Evolutionary conservation across 331 rosid species (phyloP), one percentile per base, ranked within the genome.

Genomic region (Stylosanthes scabra): DNA sequence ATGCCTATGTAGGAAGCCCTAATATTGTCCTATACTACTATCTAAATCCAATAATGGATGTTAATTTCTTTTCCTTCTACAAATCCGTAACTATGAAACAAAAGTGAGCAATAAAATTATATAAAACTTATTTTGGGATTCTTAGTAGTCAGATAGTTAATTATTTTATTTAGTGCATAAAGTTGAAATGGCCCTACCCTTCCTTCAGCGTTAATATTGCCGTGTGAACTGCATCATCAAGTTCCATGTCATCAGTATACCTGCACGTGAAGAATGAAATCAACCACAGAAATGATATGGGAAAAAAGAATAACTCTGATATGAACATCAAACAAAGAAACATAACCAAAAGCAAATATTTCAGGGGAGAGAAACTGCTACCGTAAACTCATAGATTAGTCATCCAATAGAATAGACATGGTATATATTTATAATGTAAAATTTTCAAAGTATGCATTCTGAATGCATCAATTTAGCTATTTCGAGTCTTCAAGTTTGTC

Each of bases 161-260:
- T 34, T 4, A 49, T 45, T 71, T n/a, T 59, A 27, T 27, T 66
- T 58, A 47, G 31, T 13, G 63, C 56, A 79, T 60, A 61, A 71
- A 83, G 63, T 63, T 12, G 61, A 63, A 66, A 72, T 9, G 69
- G 40, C 42, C 90, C 71, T 92, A 92, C 98, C 98, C 98, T 80
- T 95, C 99, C 85, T 95, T 95, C 77, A 95, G 84, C 15, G 97
- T 95, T 87, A 95, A 83, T 73, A 95, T 92, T 47, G 99, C 99
- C 1, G 89, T 92, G 83, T 92, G 99, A 55, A 90, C 92, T 54
- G 97, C 99, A 83, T 95, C 99, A 72, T 95, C 98, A 39, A 95
- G 92, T 81, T 95, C 99, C 97, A 95, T 95, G 54, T 92, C 97
- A 20, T 92, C 97, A 2, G 98, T 92, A 65, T 95, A 92, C 89